These are phyloP conservation scores for Corynascus novoguineensis DNA, from an alignment of 495 filamentous ascomycete genomes.

Conservation along the genomic window DNA sequence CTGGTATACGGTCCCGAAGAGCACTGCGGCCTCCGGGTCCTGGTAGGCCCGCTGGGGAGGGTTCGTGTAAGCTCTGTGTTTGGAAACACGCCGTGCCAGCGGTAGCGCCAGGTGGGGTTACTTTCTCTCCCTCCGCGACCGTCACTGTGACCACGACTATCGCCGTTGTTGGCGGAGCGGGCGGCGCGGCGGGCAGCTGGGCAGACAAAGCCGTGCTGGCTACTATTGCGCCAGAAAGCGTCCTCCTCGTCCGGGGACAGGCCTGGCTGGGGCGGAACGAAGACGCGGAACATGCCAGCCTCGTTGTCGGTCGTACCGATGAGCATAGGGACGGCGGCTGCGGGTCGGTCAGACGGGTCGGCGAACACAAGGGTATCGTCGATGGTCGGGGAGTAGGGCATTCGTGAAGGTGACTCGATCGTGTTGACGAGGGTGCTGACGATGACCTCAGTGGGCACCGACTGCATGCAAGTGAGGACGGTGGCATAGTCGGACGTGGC, in stretches of 20 bases:
- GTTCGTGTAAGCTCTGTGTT: conserved; percentile 39
- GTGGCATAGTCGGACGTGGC: conserved; percentile 17
- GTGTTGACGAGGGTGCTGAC: conserved; percentile 23
- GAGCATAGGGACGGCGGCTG: conserved; percentile 35
- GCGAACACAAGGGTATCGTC: conserved; percentile 44
- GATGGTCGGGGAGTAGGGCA: conserved; percentile 43
- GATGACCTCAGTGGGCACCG: conserved; percentile 22
- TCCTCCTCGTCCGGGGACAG: background rate
- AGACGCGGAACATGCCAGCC: conserved; percentile 33
- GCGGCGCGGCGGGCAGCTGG: conserved; percentile 33
- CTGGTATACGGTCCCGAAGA: background rate
- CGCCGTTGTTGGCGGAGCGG: conserved; percentile 22
- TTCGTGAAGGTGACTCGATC: background rate
- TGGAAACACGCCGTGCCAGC: conserved; percentile 47
- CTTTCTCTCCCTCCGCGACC: too few relatives aligned
- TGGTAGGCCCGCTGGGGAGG: conserved; percentile 46
- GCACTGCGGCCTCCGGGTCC: conserved; percentile 23
- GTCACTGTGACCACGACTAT: too few relatives aligned
- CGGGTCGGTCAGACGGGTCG: conserved; percentile 32
- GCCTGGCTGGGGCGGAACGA: conserved; percentile 18
- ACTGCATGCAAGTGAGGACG: conserved; percentile 37
- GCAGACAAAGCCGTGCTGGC: conserved; percentile 39
- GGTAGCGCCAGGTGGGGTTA: conserved; percentile 49
- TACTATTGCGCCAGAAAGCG: background rate
- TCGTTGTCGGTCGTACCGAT: conserved; percentile 46